Evolutionary conservation across 345 rosid genomes (phyloP).

Genomic region (Pugionium dolabratum): DNA sequence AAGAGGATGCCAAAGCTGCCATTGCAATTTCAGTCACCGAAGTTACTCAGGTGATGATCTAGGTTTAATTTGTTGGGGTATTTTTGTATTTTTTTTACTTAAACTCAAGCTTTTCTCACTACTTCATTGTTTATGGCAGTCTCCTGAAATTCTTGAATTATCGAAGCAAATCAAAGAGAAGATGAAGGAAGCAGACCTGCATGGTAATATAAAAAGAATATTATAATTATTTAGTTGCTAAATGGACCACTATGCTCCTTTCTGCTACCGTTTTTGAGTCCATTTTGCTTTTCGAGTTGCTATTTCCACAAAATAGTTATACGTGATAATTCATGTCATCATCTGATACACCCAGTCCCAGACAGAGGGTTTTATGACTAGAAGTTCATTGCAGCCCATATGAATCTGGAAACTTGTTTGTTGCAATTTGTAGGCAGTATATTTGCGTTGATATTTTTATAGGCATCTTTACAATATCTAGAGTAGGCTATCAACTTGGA

Average conservation of each 20-base stretch:
- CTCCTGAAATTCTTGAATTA: conserved; percentile 73
- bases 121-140: conserved; percentile 46
- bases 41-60: conserved; percentile 80
- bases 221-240: not conserved
- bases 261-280: not conserved
- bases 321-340: not conserved
- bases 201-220: conserved; percentile 49
- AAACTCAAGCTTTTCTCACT: not conserved
- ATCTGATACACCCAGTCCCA: too few relatives aligned
- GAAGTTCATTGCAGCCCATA: conserved; percentile 12
- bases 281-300: not conserved
- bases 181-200: conserved; percentile 84
- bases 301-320: not conserved
- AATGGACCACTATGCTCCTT: not conserved
- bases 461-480: conserved; percentile 3
- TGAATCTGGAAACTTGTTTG: conserved; percentile 1
- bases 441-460: not conserved
- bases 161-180: conserved; percentile 93
- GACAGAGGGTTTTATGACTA: not conserved
- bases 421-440: conserved; percentile 2
- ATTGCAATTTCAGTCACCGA: conserved; percentile 96
- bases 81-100: not conserved
- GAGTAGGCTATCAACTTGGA: conserved; percentile 25
- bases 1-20: conserved; percentile 99
- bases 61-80: not conserved